A percentile compares a stretch with the other conserved stretches of the same genome.
Conservation (phyloP, 176 grass and related monocot genomes). For the Poa annua region DNA sequence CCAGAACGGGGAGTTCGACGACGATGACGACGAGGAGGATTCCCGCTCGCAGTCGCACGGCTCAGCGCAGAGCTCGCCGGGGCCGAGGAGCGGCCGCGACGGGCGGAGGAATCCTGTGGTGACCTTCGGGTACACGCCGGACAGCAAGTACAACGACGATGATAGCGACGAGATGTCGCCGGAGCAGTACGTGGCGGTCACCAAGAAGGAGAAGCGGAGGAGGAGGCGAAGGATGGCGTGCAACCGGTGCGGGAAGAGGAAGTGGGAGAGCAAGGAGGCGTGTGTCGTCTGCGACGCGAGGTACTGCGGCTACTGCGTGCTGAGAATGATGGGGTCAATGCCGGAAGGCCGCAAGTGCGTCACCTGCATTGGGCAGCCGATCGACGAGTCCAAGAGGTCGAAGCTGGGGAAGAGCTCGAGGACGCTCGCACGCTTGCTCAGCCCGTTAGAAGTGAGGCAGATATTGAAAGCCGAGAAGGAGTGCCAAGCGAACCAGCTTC, state of each 20-base stretch:
- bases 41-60: constrained; percentile 57
- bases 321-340: constrained; percentile 97
- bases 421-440: constrained; percentile 66
- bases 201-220: constrained; percentile 54
- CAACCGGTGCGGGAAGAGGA: constrained; percentile 82
- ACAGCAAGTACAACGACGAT: constrained; percentile 50
- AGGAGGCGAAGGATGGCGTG: constrained; percentile 49
- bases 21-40: constrained; percentile 53
- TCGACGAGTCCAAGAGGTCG: constrained; percentile 75
- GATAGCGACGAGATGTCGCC: constrained; percentile 57
- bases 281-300: constrained; percentile 84
- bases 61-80: constrained; percentile 61
- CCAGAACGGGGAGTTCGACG: constrained; percentile 70
- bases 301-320: constrained; percentile 83
- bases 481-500: constrained; percentile 90
- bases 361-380: constrained; percentile 76
- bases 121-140: constrained; percentile 61
- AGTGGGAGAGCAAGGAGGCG: constrained; percentile 88
- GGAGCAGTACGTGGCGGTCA: constrained; percentile 55
- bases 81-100: constrained; percentile 34
- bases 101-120: constrained; percentile 62
- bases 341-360: constrained; percentile 94
- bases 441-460: constrained; percentile 87
- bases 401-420: constrained; percentile 89
- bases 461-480: constrained; percentile 98